A percentile compares a stretch with the other conserved stretches of the same genome.
Evolutionary conservation across 805 yeast genomes (phyloP).

Genomic region (Hemisphaericaspora nanyangensis): DNA sequence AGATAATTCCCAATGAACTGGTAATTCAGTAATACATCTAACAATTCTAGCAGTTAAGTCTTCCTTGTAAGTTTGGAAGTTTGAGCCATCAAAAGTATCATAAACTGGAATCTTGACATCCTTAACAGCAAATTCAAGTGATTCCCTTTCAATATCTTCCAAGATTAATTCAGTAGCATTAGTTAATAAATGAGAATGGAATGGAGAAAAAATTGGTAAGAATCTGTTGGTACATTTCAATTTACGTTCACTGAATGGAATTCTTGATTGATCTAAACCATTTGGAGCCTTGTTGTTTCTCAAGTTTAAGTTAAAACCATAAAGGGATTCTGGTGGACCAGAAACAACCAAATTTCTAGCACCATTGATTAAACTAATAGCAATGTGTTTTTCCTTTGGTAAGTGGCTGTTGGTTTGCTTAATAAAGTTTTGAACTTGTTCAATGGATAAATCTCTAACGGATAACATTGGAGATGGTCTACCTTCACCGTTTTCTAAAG

Average conservation of each 20-base stretch:
- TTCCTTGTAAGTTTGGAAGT: slow-evolving; percentile 48
- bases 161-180: slow-evolving; percentile 66
- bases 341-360: slow-evolving; percentile 92
- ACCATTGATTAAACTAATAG: slow-evolving; percentile 89
- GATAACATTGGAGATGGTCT: slow-evolving; percentile 97
- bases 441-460: slow-evolving; percentile 77
- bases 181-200: slow-evolving; percentile 84
- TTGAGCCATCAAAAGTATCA: slow-evolving; percentile 84
- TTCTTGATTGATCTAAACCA: slow-evolving; percentile 92
- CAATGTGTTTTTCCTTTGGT: slow-evolving; percentile 87
- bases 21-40: slow-evolving; percentile 78
- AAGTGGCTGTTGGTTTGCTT: slow-evolving; percentile 88
- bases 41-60: slow-evolving; percentile 67
- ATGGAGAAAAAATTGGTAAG: slow-evolving; percentile 93
- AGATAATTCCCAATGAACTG: slow-evolving; percentile 94
- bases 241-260: slow-evolving; percentile 92
- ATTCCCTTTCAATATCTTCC: slow-evolving; percentile 56
- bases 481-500: slow-evolving; percentile 92
- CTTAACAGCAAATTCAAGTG: slow-evolving; percentile 50
- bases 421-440: slow-evolving; percentile 75
- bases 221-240: slow-evolving; percentile 89
- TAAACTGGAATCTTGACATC: slow-evolving; percentile 80
- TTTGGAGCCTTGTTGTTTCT: slow-evolving; percentile 93
- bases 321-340: slow-evolving; percentile 97
- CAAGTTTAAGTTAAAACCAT: slow-evolving; percentile 88